These are phyloP conservation scores for Pleurozium schreberi DNA, from an alignment of 225 moss, liverwort and hornwort genomes.

Conservation along the genomic window DNA sequence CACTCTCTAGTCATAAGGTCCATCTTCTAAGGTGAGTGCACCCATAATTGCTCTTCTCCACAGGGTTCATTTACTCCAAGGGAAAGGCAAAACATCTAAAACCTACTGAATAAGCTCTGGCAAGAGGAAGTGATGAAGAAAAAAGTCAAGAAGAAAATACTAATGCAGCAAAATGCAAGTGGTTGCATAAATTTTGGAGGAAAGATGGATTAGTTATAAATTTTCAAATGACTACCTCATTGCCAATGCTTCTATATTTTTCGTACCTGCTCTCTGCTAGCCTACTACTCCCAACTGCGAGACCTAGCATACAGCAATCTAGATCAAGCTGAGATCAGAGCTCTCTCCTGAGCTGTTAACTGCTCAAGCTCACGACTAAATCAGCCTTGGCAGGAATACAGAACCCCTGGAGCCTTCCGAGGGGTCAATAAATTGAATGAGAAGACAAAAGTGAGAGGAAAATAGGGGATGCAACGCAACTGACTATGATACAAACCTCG, in stretches of 20 bases:
- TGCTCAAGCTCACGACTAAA: not conserved
- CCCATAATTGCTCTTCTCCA: not conserved
- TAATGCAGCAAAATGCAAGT: not conserved
- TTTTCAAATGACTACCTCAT: not conserved
- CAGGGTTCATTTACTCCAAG: not conserved
- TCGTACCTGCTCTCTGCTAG: not conserved
- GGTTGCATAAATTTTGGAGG: not conserved
- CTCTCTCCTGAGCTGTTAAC: not conserved
- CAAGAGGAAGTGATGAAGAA: not conserved
- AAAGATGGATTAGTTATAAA: not conserved
- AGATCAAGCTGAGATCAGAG: not conserved
- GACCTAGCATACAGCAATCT: not conserved
- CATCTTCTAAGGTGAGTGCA: not conserved
- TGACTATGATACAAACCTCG: constrained; percentile 28
- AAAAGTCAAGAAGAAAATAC: not conserved
- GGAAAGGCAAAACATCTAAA: not conserved
- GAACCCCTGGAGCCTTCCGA: constrained; percentile 1
- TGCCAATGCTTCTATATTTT: not conserved
- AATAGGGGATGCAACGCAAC: constrained; percentile 1
- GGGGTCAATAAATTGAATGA: constrained; percentile 23
- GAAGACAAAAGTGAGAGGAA: not conserved
- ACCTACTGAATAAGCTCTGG: not conserved
- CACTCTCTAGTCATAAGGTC: not conserved
- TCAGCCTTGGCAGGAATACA: not conserved
- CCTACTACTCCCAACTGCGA: not conserved